Conservation (phyloP, 2,329 filamentous ascomycete genomes). For the Penicillium frequentans region DNA sequence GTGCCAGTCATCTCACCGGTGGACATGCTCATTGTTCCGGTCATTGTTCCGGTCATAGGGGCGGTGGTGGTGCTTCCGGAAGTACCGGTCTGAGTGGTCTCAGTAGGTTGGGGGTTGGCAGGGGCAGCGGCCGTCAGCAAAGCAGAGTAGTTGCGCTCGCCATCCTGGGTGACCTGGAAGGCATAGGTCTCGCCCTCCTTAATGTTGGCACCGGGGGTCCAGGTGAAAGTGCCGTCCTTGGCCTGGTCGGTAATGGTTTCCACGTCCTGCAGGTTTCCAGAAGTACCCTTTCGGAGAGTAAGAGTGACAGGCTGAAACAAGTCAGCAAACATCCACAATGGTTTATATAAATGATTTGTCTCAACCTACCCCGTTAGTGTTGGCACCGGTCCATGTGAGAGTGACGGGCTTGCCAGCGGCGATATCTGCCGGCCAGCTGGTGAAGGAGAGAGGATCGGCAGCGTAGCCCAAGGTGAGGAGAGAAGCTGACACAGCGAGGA, state of each 20-base stretch:
- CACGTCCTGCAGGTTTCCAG: conserved; percentile 53
- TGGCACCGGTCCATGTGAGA: conserved; percentile 49
- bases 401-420: conserved; percentile 50
- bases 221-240: conserved; percentile 50
- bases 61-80: conserved; percentile 3
- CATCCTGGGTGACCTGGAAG: conserved; percentile 57
- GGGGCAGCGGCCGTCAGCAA: conserved; percentile 48
- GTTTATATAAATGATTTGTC: neutral
- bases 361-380: conserved; percentile 33
- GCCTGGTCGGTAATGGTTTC: conserved; percentile 48
- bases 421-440: conserved; percentile 50
- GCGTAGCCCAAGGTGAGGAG: conserved; percentile 48
- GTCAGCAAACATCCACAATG: neutral
- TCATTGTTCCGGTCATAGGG: neutral
- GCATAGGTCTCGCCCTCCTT: conserved; percentile 54
- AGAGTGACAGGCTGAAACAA: conserved; percentile 52
- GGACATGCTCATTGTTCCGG: conserved; percentile 5
- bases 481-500: conserved; percentile 48
- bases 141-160: conserved; percentile 56
- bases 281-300: conserved; percentile 54
- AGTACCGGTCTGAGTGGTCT: conserved; percentile 6
- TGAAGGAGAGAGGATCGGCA: conserved; percentile 51
- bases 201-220: conserved; percentile 50
- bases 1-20: conserved; percentile 8
- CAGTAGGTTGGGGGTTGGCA: conserved; percentile 21